These are phyloP conservation scores for Trypanosoma brucei DNA, from an alignment of 208 protist species.

Conservation along the genomic window DNA sequence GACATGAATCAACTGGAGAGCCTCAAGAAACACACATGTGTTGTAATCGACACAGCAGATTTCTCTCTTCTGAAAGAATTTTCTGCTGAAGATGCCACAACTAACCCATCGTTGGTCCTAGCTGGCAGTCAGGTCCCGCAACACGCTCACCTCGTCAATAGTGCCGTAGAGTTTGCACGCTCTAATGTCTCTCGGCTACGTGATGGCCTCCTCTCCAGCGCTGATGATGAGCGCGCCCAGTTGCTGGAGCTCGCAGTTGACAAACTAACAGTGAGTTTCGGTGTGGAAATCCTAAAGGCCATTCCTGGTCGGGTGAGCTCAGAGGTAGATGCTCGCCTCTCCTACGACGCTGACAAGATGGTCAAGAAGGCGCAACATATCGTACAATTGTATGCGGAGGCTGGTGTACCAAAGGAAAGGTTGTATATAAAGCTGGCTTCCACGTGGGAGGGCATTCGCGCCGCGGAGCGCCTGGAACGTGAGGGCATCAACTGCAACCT, in stretches of 20 bases:
- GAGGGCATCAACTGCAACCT: slow-evolving; percentile 97
- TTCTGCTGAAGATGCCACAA: slow-evolving; percentile 95
- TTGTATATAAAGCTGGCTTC: slow-evolving; percentile 97
- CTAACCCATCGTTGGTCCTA: slow-evolving; percentile 96
- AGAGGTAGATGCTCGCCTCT: slow-evolving; percentile 96
- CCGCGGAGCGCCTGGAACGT: slow-evolving; percentile 89
- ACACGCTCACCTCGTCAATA: slow-evolving; percentile 84
- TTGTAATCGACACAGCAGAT: slow-evolving; percentile 97
- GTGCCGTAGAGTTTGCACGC: slow-evolving; percentile 91
- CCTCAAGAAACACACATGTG: slow-evolving; percentile 66
- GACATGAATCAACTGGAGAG: slow-evolving; percentile 67
- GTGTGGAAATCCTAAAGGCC: slow-evolving; percentile 96
- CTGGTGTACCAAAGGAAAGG: slow-evolving; percentile 86
- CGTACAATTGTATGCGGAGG: slow-evolving; percentile 93
- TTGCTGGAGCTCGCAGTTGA: slow-evolving; percentile 68
- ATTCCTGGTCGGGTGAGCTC: slow-evolving; percentile 96
- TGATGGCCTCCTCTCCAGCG: slow-evolving; percentile 28
- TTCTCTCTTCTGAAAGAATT: slow-evolving; percentile 92
- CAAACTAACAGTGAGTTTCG: slow-evolving; percentile 95
- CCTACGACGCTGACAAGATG: slow-evolving; percentile 92
- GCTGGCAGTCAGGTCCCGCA: slow-evolving; percentile 83
- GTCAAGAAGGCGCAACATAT: slow-evolving; percentile 91
- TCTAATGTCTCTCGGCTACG: slow-evolving; percentile 44
- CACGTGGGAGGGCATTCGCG: slow-evolving; percentile 97
- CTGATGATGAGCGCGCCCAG: slow-evolving; percentile 30